Base-by-base conservation (phyloP, 2,329 filamentous ascomycete species). In the Ceratocystis harringtonii region DNA sequence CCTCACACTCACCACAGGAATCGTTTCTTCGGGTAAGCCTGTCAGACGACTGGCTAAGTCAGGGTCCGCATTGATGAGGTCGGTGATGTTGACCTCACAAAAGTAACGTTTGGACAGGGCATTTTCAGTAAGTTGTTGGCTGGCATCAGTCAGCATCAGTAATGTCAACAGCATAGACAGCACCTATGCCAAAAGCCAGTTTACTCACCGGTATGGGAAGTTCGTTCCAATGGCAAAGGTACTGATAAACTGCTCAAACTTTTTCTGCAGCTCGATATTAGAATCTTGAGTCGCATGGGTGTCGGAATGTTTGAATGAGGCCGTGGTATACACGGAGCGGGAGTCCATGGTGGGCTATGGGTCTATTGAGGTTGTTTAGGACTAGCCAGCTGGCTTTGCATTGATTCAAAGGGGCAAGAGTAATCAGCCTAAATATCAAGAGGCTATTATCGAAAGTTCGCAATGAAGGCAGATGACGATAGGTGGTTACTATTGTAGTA, bases 101-200 rank as follows among this genome's bases (percentile, higher is more conserved):
- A 87, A 96, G 78, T 91, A 97, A 71, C 92, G 91, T 74, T 96
- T 94, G 52, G 96, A 81, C 1, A 97, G 82, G 6, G 94, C 91
- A 78, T 99, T 99, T 73, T 97, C 91, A 71, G 90, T 85, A 67
- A 99, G 84, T 76, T 97, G 94, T 72, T 97, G 92, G 82, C 94
- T 95, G 71, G 28, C 30, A 43, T 3, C 5, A 41, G 43, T 41
- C 30, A 61, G 55, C 44, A 30, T 30, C 43, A 32, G 1, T n/a
- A 43, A 22, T n/a, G 8, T 6, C 17, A 22, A 7, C 4, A 55
- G 45, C 12, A 41, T 41, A 3, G 0, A 57, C 41, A 25, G 48
- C 32, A 48, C 6, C 45, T 7, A 19, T 1, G 1, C 19, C n/a
- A 5, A 19, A 25, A 19, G 19, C 48, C 8, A 25, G 10, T 12